Evolutionary conservation across 2,329 filamentous ascomycete genomes (phyloP).

Genomic region (Spiromastix sp.): DNA sequence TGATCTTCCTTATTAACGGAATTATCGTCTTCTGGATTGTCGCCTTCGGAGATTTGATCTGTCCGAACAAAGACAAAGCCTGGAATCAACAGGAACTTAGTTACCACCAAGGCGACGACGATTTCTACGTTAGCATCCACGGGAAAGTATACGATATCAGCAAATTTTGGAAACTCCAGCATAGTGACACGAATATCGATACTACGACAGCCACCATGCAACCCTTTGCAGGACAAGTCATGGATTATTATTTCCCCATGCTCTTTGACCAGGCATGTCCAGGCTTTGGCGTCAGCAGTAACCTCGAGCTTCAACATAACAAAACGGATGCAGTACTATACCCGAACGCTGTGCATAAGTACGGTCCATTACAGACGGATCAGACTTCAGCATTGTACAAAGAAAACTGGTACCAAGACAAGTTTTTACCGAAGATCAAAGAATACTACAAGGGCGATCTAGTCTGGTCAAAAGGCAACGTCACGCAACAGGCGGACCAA

Average conservation of each 20-base stretch:
- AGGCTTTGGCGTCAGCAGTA: constrained; percentile 54
- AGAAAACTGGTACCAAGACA: constrained; percentile 64
- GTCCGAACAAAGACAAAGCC: constrained; percentile 83
- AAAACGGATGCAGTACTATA: constrained; percentile 55
- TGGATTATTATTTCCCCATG: constrained; percentile 78
- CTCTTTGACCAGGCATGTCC: constrained; percentile 67
- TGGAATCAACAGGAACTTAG: constrained; percentile 65
- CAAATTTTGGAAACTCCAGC: constrained; percentile 75
- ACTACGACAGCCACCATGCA: constrained; percentile 55
- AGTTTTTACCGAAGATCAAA: constrained; percentile 68
- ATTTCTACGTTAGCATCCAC: constrained; percentile 80
- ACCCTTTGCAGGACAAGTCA: constrained; percentile 63
- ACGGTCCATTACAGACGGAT: constrained; percentile 52
- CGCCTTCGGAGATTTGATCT: constrained; percentile 71
- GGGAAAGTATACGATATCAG: constrained; percentile 87
- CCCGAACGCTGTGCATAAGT: constrained; percentile 54
- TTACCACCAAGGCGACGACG: constrained; percentile 58
- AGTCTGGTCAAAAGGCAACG: constrained; percentile 53
- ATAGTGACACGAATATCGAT: constrained; percentile 62
- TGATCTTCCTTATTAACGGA: constrained; percentile 75
- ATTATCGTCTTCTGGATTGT: constrained; percentile 87
- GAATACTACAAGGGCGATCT: constrained; percentile 81
- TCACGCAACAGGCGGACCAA: constrained; percentile 57
- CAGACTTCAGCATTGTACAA: constrained; percentile 48
- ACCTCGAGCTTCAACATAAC: constrained; percentile 40